Conservation (phyloP, 352 stramenopile species). For the Globisporangium camurandrum region DNA sequence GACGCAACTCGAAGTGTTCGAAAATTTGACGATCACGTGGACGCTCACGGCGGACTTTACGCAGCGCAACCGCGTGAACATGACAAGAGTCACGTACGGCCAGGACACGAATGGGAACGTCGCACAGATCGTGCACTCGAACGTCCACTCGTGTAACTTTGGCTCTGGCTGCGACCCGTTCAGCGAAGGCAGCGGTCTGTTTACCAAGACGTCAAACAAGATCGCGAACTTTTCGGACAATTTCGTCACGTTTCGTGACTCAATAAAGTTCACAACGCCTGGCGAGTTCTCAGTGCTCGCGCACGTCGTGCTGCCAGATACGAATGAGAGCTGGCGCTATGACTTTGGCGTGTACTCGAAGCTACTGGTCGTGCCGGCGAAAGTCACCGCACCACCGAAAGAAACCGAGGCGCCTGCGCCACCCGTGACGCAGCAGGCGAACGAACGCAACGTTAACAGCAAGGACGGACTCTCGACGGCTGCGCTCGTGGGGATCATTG, state of each 20-base stretch:
- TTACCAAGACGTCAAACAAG: slow-evolving; percentile 47
- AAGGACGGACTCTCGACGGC: slow-evolving; percentile 32
- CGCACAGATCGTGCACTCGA: slow-evolving; percentile 63
- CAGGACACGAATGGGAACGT: slow-evolving; percentile 20
- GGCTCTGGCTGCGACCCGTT: slow-evolving; percentile 49
- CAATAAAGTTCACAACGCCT: slow-evolving; percentile 23
- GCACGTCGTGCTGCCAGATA: slow-evolving; percentile 50
- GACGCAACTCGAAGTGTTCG: slow-evolving; percentile 23
- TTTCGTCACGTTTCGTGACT: slow-evolving; percentile 22
- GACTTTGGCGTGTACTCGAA: slow-evolving; percentile 41
- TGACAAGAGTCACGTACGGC: slow-evolving; percentile 36
- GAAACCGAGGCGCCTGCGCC: not conserved
- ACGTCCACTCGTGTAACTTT: slow-evolving; percentile 49
- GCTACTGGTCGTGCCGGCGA: slow-evolving; percentile 22
- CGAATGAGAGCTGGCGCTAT: slow-evolving; percentile 36
- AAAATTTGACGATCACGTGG: slow-evolving; percentile 39
- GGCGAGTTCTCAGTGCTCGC: slow-evolving; percentile 43
- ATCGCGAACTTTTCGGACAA: slow-evolving; percentile 57
- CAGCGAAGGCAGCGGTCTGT: slow-evolving; percentile 31
- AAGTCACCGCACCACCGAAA: slow-evolving; percentile 2
- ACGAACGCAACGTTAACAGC: not conserved
- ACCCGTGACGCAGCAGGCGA: not conserved
- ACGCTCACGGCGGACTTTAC: slow-evolving; percentile 37
- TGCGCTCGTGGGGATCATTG: slow-evolving; percentile 46
- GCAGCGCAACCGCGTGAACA: slow-evolving; percentile 32